These are phyloP conservation scores for Alectoria sarmentosa DNA, from an alignment of 495 filamentous ascomycete genomes.

Conservation along the genomic window DNA sequence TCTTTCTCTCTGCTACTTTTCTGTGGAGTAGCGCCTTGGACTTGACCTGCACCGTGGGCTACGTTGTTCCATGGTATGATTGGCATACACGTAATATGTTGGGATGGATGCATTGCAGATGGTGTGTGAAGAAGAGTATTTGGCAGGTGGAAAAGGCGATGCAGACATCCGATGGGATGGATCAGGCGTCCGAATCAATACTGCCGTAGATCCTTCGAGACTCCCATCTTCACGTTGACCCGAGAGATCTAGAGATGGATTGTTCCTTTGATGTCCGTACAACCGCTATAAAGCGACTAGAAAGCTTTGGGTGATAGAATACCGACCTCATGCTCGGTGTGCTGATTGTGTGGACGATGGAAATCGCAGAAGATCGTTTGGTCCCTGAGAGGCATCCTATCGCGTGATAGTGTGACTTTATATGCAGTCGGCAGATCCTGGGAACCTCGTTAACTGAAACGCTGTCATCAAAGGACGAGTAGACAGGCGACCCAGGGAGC, in stretches of 20 bases:
- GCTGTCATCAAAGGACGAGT: neutral
- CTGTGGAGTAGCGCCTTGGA: slow-evolving; percentile 1
- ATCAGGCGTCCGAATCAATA: neutral
- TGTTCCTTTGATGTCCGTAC: neutral
- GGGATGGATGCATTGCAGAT: neutral
- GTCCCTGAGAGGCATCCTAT: neutral
- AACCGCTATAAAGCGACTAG: slow-evolving; percentile 1
- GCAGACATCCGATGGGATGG: neutral
- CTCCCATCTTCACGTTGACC: neutral
- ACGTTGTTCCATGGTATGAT: neutral
- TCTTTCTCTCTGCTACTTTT: neutral
- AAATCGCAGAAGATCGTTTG: neutral
- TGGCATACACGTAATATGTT: neutral
- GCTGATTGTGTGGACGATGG: neutral
- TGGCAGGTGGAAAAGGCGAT: neutral
- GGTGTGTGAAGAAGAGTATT: neutral
- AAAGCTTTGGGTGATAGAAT: neutral
- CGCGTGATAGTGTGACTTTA: neutral
- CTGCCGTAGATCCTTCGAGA: neutral
- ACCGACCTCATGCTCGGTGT: neutral
- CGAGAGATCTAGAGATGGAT: neutral
- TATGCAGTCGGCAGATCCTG: neutral
- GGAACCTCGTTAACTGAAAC: slow-evolving; percentile 1
- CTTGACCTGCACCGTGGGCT: neutral
- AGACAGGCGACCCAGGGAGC: neutral